phyloP scores from a whole-genome alignment of 306 rosid species.

The Begonia masoniana region DNA sequence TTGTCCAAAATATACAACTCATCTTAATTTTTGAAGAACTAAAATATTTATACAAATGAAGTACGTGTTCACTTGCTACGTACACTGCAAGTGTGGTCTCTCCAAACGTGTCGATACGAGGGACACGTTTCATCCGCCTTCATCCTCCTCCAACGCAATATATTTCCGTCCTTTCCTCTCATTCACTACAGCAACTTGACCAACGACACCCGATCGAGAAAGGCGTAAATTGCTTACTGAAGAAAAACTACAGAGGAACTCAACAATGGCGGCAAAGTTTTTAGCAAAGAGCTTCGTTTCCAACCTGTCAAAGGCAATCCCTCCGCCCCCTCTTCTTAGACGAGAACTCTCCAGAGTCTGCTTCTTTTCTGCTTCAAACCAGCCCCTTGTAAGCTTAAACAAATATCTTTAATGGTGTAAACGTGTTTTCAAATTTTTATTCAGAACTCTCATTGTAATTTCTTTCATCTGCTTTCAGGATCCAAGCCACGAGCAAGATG shows the following conservation, averaged over 20 bases:
- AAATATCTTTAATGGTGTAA: neutral
- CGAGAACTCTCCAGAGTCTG: constrained; percentile 35
- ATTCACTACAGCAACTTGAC: neutral
- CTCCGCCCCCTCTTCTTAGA: constrained; percentile 26
- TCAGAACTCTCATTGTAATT: neutral
- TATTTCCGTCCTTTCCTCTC: neutral
- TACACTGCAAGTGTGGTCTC: neutral
- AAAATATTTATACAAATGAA: neutral
- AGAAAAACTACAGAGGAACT: neutral
- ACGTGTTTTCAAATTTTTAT: neutral
- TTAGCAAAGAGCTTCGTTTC: constrained; percentile 27
- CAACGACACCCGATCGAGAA: neutral
- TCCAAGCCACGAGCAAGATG: constrained; percentile 32
- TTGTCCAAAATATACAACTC: too few relatives aligned
- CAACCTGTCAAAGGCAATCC: constrained; percentile 41
- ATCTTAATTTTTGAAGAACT: too few relatives aligned
- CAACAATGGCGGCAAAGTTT: constrained; percentile 35
- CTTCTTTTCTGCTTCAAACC: constrained; percentile 35
- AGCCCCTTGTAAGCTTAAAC: constrained; percentile 22
- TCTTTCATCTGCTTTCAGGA: neutral
- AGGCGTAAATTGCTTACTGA: neutral
- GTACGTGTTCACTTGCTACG: constrained; percentile 7
- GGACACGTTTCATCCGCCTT: constrained; percentile 1
- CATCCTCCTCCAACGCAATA: too few relatives aligned
- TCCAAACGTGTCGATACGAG: constrained; percentile 11